Evolutionary conservation across 2,329 filamentous ascomycete genomes (phyloP).

Genomic region (Uncinocarpus reesii): DNA sequence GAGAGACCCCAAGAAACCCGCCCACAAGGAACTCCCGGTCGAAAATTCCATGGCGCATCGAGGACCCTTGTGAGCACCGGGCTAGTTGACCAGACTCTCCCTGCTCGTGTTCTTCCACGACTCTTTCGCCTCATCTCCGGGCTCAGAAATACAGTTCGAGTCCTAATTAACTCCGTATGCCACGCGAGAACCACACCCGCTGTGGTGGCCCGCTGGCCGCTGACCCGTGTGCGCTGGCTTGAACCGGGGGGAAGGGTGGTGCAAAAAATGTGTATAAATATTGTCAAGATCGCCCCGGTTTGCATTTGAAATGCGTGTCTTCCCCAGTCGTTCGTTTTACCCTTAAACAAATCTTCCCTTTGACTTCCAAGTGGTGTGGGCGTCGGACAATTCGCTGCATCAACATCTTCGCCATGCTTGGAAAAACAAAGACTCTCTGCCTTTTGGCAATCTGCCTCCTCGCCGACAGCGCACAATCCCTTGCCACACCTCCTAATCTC

Average conservation of each 20-base stretch:
- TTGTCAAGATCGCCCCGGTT: no score
- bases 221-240: neutral
- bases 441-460: constrained; percentile 9
- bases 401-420: constrained; percentile 1
- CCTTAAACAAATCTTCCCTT: neutral
- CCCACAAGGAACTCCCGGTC: neutral
- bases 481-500: neutral
- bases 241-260: neutral
- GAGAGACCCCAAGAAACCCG: no score
- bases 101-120: neutral
- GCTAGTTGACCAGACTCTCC: neutral
- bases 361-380: neutral
- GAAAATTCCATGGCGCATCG: neutral
- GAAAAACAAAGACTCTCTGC: constrained; percentile 3
- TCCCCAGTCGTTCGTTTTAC: no score
- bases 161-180: neutral
- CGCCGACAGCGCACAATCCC: neutral
- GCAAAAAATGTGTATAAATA: neutral
- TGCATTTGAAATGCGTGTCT: no score
- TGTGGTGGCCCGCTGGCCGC: neutral
- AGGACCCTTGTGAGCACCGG: neutral
- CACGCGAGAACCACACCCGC: neutral
- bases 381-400: neutral
- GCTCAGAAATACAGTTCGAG: neutral
- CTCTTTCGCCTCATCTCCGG: neutral